Base-by-base conservation (phyloP, 2,329 filamentous ascomycete species). In the Alternaria novae-zelandiae region DNA sequence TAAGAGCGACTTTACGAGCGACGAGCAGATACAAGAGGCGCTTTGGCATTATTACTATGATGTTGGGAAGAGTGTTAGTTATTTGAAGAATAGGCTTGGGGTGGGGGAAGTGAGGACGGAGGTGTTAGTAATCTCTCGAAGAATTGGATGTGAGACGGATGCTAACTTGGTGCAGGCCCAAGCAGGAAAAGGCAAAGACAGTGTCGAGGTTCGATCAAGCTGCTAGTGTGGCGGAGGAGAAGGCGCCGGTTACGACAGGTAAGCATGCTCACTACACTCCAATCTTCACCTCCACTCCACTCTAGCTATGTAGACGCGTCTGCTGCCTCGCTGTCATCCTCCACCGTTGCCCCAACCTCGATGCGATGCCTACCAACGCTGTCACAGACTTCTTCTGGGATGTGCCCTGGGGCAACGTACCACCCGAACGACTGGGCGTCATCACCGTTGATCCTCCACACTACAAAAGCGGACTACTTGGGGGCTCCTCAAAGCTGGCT, bases 21-120 rank as follows among this genome's bases (percentile, higher is more conserved):
- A 90, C 63, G 83, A 84, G 41, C 91, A 97, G 75, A 95, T 97
- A 66, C 89, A 97, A 78, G 95, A 98, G 65, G 88, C 94, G 0
- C 81, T 99, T 15, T 98, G 94, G 93, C 89, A 99, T 80, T 97
- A 97, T 80, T 98, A 95, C 79, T 98, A 94, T 78, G 94, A 99
- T 73, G 85, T 97, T 28, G 91, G 89, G 61, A 97, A 97, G 80
- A 89, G 93, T 1, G 90, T 96, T 41, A 85, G 87, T 60, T 97
- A 96, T 75, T 81, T 99, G 61, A 87, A 89, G 66, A 91, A 89
- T 85, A 89, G 70, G 46, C 26, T 61, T 4, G 62, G 62, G 5
- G 23, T 47, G 41, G 57, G 69, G 74, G 47, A 69, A 21, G 71
- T 73, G 4, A 79, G 74, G 26, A 26, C 25, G 25, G 25, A 26